Percentiles rank a stretch among this genome's conserved stretches.
These are phyloP conservation scores for Fraxinus albicans DNA, from an alignment of 305 asterid species.

Conservation along the genomic window DNA sequence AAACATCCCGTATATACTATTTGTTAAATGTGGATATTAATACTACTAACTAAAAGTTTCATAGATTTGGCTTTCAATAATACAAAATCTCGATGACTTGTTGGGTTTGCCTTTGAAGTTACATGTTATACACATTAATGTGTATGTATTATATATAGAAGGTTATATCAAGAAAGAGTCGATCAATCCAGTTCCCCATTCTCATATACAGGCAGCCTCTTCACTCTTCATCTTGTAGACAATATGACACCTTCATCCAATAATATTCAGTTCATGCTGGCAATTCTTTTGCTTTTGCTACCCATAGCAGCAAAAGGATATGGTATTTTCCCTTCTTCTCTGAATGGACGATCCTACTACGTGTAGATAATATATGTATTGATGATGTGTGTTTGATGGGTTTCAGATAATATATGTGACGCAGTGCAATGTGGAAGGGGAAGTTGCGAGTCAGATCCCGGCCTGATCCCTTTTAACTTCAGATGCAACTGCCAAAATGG, in stretches of 20 bases:
- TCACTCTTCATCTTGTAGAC: background rate
- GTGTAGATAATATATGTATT: background rate
- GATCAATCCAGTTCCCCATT: background rate
- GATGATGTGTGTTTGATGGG: too few relatives aligned
- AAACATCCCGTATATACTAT: background rate
- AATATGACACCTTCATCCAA: background rate
- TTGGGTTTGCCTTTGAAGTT: background rate
- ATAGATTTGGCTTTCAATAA: background rate
- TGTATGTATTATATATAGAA: conserved; percentile 7
- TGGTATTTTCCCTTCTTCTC: conserved; percentile 38
- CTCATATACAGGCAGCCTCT: background rate
- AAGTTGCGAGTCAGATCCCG: conserved; percentile 45
- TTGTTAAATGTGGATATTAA: background rate
- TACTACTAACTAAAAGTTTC: background rate
- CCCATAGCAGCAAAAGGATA: conserved; percentile 38
- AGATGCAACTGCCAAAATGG: conserved; percentile 58
- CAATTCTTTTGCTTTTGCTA: conserved; percentile 28
- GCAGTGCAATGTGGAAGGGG: conserved; percentile 78
- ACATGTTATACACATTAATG: background rate
- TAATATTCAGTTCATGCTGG: conserved; percentile 16
- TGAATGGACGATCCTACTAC: background rate
- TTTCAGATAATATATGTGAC: conserved; percentile 49
- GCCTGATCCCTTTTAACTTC: conserved; percentile 47
- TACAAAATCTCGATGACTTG: background rate
- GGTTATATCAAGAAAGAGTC: conserved; percentile 33